phyloP scores from a whole-genome alignment of 352 stramenopile genomes.

The Phytophthora brassicae region DNA sequence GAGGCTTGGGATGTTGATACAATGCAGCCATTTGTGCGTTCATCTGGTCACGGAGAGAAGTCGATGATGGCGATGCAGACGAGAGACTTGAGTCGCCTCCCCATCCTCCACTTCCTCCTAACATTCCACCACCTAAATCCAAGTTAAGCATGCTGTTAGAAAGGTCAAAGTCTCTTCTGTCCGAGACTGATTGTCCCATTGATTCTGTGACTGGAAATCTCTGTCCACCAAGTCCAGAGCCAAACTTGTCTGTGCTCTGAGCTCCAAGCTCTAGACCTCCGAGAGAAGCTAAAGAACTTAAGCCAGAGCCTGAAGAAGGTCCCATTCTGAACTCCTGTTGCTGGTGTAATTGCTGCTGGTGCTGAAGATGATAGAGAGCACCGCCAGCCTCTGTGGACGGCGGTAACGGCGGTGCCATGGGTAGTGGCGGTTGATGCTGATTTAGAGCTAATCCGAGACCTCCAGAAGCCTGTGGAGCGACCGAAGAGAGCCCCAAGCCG shows the following conservation, averaged over 20 bases:
- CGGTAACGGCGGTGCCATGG: slow-evolving; percentile 18
- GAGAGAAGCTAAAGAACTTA: slow-evolving; percentile 22
- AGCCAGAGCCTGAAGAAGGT: neutral
- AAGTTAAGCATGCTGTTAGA: slow-evolving; percentile 50
- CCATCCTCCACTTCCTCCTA: slow-evolving; percentile 8
- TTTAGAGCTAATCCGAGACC: slow-evolving; percentile 14
- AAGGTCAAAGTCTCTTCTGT: slow-evolving; percentile 35
- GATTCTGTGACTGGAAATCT: slow-evolving; percentile 12
- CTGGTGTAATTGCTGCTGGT: slow-evolving; percentile 48
- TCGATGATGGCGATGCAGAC: slow-evolving; percentile 29
- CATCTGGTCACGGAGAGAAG: slow-evolving; percentile 65
- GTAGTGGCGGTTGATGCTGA: slow-evolving; percentile 21
- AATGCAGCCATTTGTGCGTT: slow-evolving; percentile 79
- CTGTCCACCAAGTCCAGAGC: slow-evolving; percentile 4
- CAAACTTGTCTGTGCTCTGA: slow-evolving; percentile 18
- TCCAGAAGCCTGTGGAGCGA: slow-evolving; percentile 12
- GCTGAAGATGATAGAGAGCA: slow-evolving; percentile 45
- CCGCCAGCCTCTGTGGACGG: slow-evolving; percentile 16
- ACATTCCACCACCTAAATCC: slow-evolving; percentile 20
- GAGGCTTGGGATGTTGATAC: slow-evolving; percentile 44
- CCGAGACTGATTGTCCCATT: slow-evolving; percentile 8
- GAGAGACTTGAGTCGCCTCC: slow-evolving; percentile 19
- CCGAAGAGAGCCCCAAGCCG: slow-evolving; percentile 12
- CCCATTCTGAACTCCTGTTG: slow-evolving; percentile 26
- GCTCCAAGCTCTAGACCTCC: slow-evolving; percentile 23